Base-by-base conservation (phyloP, 2,329 filamentous ascomycete genomes). In the Xylaria sp. region DNA sequence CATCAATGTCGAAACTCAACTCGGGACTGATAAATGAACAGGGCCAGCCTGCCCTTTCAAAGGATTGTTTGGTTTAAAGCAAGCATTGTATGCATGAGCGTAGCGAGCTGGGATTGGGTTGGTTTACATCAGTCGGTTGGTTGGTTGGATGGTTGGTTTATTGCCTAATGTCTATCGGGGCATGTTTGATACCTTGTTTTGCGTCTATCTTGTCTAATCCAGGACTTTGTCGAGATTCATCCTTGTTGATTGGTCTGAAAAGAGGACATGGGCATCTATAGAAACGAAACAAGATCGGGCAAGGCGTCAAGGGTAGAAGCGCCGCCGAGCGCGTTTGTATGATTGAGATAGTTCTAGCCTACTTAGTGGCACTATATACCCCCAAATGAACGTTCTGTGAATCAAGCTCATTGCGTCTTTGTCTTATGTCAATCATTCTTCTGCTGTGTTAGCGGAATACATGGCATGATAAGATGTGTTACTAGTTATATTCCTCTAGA, bases 1-100 rank as follows among this genome's bases (percentile, higher is more conserved):
- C n/a, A 17, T 40, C 11, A 25, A 31, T 4, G 2, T 21, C 3
- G 14, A 38, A 42, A 19, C 12, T 8, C 7, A 8, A 23, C 15
- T 9, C 15, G 28, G 17, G 25, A 47, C n/a, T 33, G n/a, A 19
- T 46, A 35, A 25, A 53, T 8, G 33, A 19, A 25, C 31, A 55
- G 25, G 35, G 19, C 9, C 21, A 14, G 38, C n/a, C 17, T 45
- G 28, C 50, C 50, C 21, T 57, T 46, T 51, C 25, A 25, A 38
- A 45, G 21, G 12, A 45, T 12, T 71, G 28, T 56, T 49, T 66
- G 65, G 33, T 15, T 31, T 33, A 17, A 58, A 55, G n/a, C 14
- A 59, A 47, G 37, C 28, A 49, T 61, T 38, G 14, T 15, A 35
- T 58, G 56, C 52, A 65, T 63, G 12, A 37, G 51, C 52, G 46